Conservation (phyloP, 805 yeast species). For the Kazachstania martiniae region DNA sequence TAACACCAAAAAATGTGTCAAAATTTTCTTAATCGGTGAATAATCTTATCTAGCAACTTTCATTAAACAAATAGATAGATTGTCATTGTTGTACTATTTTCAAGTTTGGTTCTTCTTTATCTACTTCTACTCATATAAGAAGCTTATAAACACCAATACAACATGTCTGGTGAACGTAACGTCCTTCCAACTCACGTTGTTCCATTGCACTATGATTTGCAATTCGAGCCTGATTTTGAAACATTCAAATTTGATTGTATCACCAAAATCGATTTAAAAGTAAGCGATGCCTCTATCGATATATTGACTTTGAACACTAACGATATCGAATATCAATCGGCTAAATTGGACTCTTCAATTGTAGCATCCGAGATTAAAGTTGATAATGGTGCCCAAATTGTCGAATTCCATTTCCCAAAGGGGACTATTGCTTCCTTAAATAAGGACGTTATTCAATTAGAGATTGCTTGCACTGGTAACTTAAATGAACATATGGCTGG, state of each 20-base stretch:
- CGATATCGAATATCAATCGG: conserved; percentile 54
- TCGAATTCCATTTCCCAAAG: conserved; percentile 44
- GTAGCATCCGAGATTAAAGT: conserved; percentile 33
- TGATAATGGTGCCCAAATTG: conserved; percentile 50
- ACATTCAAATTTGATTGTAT: conserved; percentile 49
- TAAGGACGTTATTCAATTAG: conserved; percentile 37
- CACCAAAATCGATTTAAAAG: conserved; percentile 42
- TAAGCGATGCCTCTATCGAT: conserved; percentile 35
- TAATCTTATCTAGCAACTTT: too few relatives aligned
- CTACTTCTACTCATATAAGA: too few relatives aligned
- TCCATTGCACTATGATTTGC: conserved; percentile 64
- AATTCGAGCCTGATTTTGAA: conserved; percentile 48
- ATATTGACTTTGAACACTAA: conserved; percentile 47
- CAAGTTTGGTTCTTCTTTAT: too few relatives aligned
- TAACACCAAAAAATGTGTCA: too few relatives aligned
- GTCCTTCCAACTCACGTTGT: conserved; percentile 50
- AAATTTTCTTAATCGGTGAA: too few relatives aligned
- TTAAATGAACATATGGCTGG: conserved; percentile 64
- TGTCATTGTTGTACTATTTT: too few relatives aligned
- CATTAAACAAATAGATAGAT: too few relatives aligned
- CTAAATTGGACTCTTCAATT: conserved; percentile 28
- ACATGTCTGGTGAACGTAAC: conserved; percentile 23
- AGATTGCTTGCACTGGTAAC: conserved; percentile 46
- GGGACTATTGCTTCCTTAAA: conserved; percentile 25
- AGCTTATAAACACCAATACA: too few relatives aligned